Percentiles rank a stretch among this genome's conserved stretches.
These are phyloP conservation scores for Entomortierella beljakovae DNA, from an alignment of 192 early-diverging fungal genomes.

Conservation along the genomic window DNA sequence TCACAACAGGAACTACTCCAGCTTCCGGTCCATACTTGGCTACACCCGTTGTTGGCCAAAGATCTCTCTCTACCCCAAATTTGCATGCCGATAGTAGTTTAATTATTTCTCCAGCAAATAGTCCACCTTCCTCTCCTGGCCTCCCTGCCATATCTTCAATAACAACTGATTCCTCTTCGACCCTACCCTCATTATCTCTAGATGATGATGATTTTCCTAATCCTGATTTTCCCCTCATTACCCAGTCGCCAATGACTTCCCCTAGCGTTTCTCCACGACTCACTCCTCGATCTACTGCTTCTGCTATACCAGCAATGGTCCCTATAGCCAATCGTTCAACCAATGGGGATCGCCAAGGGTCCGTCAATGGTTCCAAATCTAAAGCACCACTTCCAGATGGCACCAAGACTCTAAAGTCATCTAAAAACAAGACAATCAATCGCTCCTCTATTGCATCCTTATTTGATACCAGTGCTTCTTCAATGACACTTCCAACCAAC, in stretches of 20 bases:
- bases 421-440: constrained; percentile 44
- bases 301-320: constrained; percentile 7
- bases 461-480: constrained; percentile 32
- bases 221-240: not conserved
- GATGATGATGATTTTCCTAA: not conserved
- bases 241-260: not conserved
- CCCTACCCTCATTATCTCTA: not conserved
- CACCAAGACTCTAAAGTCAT: constrained; percentile 30
- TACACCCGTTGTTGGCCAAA: constrained; percentile 1
- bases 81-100: constrained; percentile 33
- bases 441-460: constrained; percentile 23
- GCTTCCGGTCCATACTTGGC: constrained; percentile 24
- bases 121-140: constrained; percentile 35
- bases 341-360: constrained; percentile 10
- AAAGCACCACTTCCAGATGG: constrained; percentile 12
- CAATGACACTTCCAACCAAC: constrained; percentile 42
- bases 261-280: constrained; percentile 8
- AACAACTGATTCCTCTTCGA: not conserved
- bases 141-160: constrained; percentile 20
- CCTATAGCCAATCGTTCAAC: not conserved
- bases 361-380: not conserved
- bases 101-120: constrained; percentile 34
- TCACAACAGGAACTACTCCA: constrained; percentile 7
- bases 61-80: constrained; percentile 47
- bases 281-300: constrained; percentile 4